Evolutionary conservation across 1,284 basidiomycete genomes (phyloP), one percentile per base, ranked within the genome.

Genomic region (Kalmanozyma brasiliensis): DNA sequence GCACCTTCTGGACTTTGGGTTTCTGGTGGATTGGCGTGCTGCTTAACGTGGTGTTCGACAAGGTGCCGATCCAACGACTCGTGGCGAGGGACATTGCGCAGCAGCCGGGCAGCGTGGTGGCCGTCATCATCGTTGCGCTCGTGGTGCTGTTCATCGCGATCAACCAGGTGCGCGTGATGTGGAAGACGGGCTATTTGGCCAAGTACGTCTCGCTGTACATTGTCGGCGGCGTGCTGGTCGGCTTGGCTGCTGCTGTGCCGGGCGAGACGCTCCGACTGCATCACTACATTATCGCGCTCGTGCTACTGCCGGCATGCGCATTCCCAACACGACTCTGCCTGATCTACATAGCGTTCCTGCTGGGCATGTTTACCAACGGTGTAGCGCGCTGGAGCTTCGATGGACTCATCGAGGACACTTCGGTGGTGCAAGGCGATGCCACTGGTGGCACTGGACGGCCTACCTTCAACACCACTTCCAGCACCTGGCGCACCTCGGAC

Each of bases 151-250:
- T 72, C 32, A 46, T 79, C 5, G 73, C 66, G 24, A 72, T 90
- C 46, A 93, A 93, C 78, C 92, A 94, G 83, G 77, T 90, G 7
- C 86, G 90, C n/a, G 88, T 93, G 37, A 90, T 93, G 55, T 87
- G 92, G 46, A 89, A 90, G 81, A 91, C 90, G 0, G 91, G 92
- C 0, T 90, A 89, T 87, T 83, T 94, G 26, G 88, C 89, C 4
- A 86, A 89, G 76, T 93, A 93, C 77, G 56, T 80, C 1, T 42
- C 58, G n/a, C 34, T 77, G 10, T 76, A 76, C 34, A 23, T 88
- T 26, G 76, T 86, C 10, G 91, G 90, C 4, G 91, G 87, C 1
- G 80, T 91, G 14, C 84, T 89, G 34, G 80, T 87, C 14, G 82
- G 91, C 8, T 86, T 93, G 5, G 82, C 93, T 29, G 87, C 89